A percentile compares a stretch with the other conserved stretches of the same genome.
phyloP scores from a whole-genome alignment of 2,329 filamentous ascomycete species.

The Botrytis aclada region DNA sequence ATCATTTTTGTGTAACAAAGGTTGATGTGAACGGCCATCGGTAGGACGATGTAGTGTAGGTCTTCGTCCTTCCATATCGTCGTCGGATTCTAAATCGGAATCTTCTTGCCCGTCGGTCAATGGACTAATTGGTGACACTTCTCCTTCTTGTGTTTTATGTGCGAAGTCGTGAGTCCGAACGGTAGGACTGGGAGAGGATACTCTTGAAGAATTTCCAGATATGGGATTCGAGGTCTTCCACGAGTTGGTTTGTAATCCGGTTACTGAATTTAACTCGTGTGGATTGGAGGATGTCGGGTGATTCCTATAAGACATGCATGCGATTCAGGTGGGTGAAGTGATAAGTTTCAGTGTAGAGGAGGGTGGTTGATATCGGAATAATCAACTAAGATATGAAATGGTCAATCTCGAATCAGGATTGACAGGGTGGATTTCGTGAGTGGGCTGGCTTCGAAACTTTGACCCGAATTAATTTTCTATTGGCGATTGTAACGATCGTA shows the following conservation, averaged over 20 bases:
- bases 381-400: neutral
- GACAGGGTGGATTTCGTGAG: neutral
- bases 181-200: constrained; percentile 23
- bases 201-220: constrained; percentile 26
- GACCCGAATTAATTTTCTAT: neutral
- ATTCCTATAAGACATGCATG: constrained; percentile 36
- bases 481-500: neutral
- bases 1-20: constrained; percentile 36
- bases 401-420: neutral
- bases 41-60: constrained; percentile 40
- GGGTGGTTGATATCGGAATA: constrained; percentile 1
- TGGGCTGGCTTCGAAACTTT: neutral
- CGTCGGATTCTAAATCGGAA: constrained; percentile 28
- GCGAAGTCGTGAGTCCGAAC: constrained; percentile 23
- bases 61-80: constrained; percentile 40
- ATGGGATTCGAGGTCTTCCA: constrained; percentile 30
- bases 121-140: constrained; percentile 17
- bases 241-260: constrained; percentile 21
- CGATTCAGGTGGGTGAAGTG: constrained; percentile 18
- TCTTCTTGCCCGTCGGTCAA: constrained; percentile 27
- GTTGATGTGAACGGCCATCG: constrained; percentile 42
- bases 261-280: constrained; percentile 15
- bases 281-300: constrained; percentile 24
- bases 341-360: neutral
- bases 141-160: constrained; percentile 22